A percentile compares a stretch with the other conserved stretches of the same genome.
Conservation (phyloP, 2,329 filamentous ascomycete species). For the Alternaria alternata region DNA sequence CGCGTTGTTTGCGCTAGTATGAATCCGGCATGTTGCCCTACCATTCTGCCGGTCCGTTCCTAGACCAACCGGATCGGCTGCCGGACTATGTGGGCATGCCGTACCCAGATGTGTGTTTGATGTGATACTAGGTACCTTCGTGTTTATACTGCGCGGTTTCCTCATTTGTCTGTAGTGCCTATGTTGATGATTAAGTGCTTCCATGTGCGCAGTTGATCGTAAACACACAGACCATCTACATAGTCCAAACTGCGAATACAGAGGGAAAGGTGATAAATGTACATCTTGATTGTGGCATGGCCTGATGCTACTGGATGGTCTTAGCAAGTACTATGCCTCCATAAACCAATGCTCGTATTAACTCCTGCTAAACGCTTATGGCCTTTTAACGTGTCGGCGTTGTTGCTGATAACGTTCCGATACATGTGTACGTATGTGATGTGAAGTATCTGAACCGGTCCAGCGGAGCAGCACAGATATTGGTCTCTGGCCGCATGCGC, state of each 20-base stretch:
- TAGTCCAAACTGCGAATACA: background rate
- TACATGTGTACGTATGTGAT: background rate
- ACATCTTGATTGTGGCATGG: background rate
- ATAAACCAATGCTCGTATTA: background rate
- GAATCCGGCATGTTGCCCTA: conserved; percentile 10
- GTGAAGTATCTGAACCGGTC: background rate
- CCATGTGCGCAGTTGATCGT: background rate
- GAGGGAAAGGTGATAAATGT: background rate
- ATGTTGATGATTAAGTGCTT: background rate
- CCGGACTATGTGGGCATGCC: background rate
- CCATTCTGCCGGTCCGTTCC: conserved; percentile 7
- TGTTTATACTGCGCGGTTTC: background rate
- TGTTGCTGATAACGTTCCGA: background rate
- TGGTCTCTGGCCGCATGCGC: background rate
- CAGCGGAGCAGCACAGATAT: background rate
- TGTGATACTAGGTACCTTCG: background rate
- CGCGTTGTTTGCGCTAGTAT: conserved; percentile 20
- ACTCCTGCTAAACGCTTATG: background rate
- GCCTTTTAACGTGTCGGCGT: background rate
- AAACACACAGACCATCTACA: background rate
- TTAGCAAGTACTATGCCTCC: background rate
- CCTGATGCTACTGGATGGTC: background rate
- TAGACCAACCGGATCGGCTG: conserved; percentile 8
- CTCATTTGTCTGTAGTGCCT: background rate
- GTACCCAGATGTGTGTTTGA: background rate